Percentiles rank a stretch among this genome's conserved stretches.
These are phyloP conservation scores for Fusarium bactridioides DNA, from an alignment of 2,329 filamentous ascomycete genomes.

Conservation along the genomic window DNA sequence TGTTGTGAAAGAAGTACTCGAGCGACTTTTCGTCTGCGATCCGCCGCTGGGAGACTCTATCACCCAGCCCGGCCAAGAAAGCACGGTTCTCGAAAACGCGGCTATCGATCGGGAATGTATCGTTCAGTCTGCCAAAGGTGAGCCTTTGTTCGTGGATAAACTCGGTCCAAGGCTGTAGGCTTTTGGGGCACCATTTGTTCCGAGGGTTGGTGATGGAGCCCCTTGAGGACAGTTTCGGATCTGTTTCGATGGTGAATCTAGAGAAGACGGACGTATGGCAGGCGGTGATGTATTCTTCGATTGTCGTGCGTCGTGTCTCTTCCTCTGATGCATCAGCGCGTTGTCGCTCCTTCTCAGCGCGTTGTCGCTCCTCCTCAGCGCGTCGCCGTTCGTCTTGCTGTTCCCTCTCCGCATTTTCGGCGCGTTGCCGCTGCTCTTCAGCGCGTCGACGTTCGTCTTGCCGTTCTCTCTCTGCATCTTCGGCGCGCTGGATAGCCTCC, in stretches of 20 bases:
- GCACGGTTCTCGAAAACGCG: not conserved
- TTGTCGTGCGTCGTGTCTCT: not conserved
- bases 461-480: not conserved
- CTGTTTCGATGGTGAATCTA: not conserved
- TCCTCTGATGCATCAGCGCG: too few species aligned
- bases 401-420: not conserved
- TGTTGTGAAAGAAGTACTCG: slow-evolving; percentile 41
- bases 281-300: not conserved
- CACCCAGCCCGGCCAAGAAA: not conserved
- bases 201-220: not conserved
- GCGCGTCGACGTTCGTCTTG: not conserved
- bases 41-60: not conserved
- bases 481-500: not conserved
- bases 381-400: not conserved
- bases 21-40: slow-evolving; percentile 40
- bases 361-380: not conserved
- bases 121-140: not conserved
- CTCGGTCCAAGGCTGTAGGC: not conserved
- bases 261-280: not conserved
- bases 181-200: not conserved
- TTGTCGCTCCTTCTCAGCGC: not conserved
- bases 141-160: not conserved
- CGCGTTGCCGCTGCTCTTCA: not conserved
- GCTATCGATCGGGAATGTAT: not conserved
- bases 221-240: not conserved